Evolutionary conservation across 2,329 filamentous ascomycete species (phyloP).

Genomic region (Fusarium stilboides): DNA sequence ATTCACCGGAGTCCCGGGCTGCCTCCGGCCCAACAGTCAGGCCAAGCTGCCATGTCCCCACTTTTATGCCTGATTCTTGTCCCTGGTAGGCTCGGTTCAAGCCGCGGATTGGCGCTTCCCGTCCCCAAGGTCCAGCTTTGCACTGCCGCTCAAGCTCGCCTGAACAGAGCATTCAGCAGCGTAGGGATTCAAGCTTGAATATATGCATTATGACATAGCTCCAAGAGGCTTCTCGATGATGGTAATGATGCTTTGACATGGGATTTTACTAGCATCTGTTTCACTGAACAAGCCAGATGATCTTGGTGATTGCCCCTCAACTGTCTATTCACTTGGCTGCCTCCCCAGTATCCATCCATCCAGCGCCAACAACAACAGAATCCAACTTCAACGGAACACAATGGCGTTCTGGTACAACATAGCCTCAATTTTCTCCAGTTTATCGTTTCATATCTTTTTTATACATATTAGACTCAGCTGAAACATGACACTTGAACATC

Average conservation of each 20-base stretch:
- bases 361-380: constrained; percentile 8
- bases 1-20: constrained; percentile 33
- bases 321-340: constrained; percentile 28
- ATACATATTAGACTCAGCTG: not conserved
- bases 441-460: constrained; percentile 9
- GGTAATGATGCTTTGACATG: not conserved
- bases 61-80: constrained; percentile 14
- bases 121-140: constrained; percentile 26
- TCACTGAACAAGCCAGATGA: not conserved
- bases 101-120: constrained; percentile 37
- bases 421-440: not conserved
- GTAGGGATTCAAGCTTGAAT: constrained; percentile 31
- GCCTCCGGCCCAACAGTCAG: constrained; percentile 30
- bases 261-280: not conserved
- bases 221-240: constrained; percentile 5
- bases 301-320: constrained; percentile 16
- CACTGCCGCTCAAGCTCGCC: constrained; percentile 38
- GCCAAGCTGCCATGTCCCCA: constrained; percentile 1
- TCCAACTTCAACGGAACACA: not conserved
- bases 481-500: constrained; percentile 18
- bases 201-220: constrained; percentile 21
- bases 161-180: constrained; percentile 43
- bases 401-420: not conserved
- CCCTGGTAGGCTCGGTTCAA: constrained; percentile 29
- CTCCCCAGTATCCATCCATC: constrained; percentile 23